Evolutionary conservation across 345 rosid species (phyloP).

Genomic region (Microcos paniculata): DNA sequence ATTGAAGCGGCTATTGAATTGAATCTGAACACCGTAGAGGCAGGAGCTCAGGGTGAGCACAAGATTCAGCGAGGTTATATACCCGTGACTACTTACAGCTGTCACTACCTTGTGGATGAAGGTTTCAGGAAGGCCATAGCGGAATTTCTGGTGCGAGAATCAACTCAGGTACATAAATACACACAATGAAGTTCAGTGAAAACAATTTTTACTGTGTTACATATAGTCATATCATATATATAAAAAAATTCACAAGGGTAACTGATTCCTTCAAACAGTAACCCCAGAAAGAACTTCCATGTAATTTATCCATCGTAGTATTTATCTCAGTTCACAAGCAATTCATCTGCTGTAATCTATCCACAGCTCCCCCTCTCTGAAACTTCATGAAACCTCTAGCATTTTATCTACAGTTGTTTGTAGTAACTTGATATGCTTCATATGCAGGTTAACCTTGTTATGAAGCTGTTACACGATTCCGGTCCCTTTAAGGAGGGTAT

Average conservation of each 20-base stretch:
- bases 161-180: constrained; percentile 56
- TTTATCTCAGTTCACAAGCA: neutral
- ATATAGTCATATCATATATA: too few relatives aligned
- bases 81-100: constrained; percentile 85
- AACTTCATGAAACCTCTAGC: neutral
- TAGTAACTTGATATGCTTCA: neutral
- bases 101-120: constrained; percentile 76
- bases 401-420: neutral
- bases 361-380: neutral
- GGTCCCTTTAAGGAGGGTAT: constrained; percentile 82
- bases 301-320: neutral
- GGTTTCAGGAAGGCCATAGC: constrained; percentile 65
- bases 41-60: constrained; percentile 99
- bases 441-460: constrained; percentile 67
- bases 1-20: constrained; percentile 93
- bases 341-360: neutral
- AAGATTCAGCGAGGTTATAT: constrained; percentile 92
- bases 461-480: constrained; percentile 63
- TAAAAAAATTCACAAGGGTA: neutral
- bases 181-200: neutral
- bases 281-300: neutral
- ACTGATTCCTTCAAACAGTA: neutral
- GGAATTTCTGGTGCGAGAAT: constrained; percentile 63
- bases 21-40: constrained; percentile 75
- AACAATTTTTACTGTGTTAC: neutral